Conservation (phyloP, 164 flowering plant genomes). For the Protea cynaroides region DNA sequence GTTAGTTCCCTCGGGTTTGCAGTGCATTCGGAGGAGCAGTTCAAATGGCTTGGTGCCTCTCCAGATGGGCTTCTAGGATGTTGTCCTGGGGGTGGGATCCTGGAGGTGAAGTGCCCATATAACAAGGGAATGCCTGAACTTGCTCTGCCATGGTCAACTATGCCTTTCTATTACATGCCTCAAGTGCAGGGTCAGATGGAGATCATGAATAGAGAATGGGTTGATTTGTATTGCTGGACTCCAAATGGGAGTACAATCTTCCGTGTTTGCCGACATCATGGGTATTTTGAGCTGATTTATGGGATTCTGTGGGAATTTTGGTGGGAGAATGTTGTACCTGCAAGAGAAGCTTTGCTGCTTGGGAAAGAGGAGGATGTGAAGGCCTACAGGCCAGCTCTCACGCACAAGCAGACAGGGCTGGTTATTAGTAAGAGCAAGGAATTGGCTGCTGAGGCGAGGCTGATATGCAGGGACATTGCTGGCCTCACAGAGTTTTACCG, state of each 20-base stretch:
- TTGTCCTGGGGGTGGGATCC: conserved; percentile 63
- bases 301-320: conserved; percentile 81
- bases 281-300: conserved; percentile 74
- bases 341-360: conserved; percentile 55
- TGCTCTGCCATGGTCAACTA: conserved; percentile 71
- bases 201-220: conserved; percentile 88
- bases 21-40: conserved; percentile 46
- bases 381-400: conserved; percentile 49
- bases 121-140: conserved; percentile 90
- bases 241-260: conserved; percentile 84
- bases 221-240: conserved; percentile 93
- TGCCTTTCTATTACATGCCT: conserved; percentile 97
- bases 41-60: conserved; percentile 90
- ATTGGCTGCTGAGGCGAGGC: conserved; percentile 60
- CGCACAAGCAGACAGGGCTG: conserved; percentile 69
- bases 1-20: conserved; percentile 81
- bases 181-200: conserved; percentile 99
- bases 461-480: conserved; percentile 74
- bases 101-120: conserved; percentile 97
- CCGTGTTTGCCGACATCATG: conserved; percentile 55
- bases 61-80: conserved; percentile 88
- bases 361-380: conserved; percentile 50
- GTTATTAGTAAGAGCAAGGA: conserved; percentile 49
- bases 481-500: conserved; percentile 65
- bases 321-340: conserved; percentile 95